Conservation (phyloP, 140 eudicot genomes). For the Ambrosia hybrid region DNA sequence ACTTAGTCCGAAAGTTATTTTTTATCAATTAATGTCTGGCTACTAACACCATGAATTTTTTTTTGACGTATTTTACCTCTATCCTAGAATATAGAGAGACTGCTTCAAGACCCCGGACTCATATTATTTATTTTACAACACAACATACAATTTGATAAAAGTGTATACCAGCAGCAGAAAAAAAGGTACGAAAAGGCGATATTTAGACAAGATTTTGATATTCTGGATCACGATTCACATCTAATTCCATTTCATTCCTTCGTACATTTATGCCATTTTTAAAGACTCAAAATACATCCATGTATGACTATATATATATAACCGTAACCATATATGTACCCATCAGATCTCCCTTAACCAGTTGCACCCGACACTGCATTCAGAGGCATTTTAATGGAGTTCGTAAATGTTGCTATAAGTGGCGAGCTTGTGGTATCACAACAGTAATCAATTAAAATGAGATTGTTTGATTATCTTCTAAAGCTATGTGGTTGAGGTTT, state of each 20-base stretch:
- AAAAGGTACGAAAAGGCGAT: too few relatives aligned
- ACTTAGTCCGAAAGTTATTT: too few relatives aligned
- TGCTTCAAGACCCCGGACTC: too few relatives aligned
- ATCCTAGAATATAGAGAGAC: too few relatives aligned
- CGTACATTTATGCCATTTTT: conserved; percentile 19
- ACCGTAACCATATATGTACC: conserved; percentile 19
- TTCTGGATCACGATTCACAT: not conserved
- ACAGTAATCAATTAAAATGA: not conserved
- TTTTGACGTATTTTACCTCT: too few relatives aligned
- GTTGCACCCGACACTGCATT: not conserved
- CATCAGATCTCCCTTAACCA: conserved; percentile 18
- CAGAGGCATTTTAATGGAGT: not conserved
- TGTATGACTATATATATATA: conserved; percentile 19
- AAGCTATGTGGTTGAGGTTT: conserved; percentile 60
- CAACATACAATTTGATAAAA: too few relatives aligned
- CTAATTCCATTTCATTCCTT: not conserved
- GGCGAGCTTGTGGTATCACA: not conserved
- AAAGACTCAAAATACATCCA: conserved; percentile 29
- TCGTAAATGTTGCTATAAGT: not conserved
- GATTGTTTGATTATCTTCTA: conserved; percentile 45
- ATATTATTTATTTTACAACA: too few relatives aligned
- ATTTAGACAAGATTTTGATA: not conserved
- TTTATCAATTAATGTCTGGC: too few relatives aligned
- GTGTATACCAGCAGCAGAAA: too few relatives aligned
- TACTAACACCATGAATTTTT: too few relatives aligned